Percentiles rank a stretch among this genome's conserved stretches.
Evolutionary conservation across 495 filamentous ascomycete species (phyloP).

Genomic region (Penicillium argentinense): DNA sequence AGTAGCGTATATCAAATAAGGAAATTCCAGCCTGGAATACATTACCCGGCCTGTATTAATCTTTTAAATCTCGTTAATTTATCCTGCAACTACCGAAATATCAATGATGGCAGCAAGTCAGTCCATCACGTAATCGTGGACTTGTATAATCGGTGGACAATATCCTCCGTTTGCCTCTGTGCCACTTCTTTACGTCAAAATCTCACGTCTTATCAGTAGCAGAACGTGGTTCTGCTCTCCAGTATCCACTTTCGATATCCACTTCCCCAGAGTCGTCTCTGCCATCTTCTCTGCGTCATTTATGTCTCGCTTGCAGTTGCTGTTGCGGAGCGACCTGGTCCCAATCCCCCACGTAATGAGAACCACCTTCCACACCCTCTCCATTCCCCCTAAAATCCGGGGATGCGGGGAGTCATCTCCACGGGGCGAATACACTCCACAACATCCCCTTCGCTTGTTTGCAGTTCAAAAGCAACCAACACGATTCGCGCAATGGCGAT

Average conservation of each 20-base stretch:
- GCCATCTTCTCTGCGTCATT: background rate
- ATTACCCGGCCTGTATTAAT: no score
- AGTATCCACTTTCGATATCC: background rate
- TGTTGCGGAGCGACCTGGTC: background rate
- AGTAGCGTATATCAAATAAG: no score
- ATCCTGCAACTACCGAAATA: no score
- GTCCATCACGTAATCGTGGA: no score
- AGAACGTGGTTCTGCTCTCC: background rate
- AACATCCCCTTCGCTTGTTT: background rate
- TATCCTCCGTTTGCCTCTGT: no score
- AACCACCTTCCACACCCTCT: conserved; percentile 1
- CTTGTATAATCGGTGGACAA: no score
- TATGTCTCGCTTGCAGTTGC: conserved; percentile 7
- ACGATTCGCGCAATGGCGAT: background rate
- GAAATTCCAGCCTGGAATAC: no score
- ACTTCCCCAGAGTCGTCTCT: background rate
- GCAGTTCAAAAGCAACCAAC: background rate
- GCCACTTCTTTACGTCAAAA: no score
- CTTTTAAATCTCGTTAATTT: no score
- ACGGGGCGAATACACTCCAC: background rate
- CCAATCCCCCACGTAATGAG: conserved; percentile 9
- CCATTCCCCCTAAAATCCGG: conserved; percentile 2
- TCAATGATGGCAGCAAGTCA: no score
- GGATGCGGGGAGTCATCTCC: conserved; percentile 9
- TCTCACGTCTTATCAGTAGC: no score